A percentile compares a stretch with the other conserved stretches of the same genome.
phyloP scores from a whole-genome alignment of 495 filamentous ascomycete genomes.

The Aspergillus homomorphus region DNA sequence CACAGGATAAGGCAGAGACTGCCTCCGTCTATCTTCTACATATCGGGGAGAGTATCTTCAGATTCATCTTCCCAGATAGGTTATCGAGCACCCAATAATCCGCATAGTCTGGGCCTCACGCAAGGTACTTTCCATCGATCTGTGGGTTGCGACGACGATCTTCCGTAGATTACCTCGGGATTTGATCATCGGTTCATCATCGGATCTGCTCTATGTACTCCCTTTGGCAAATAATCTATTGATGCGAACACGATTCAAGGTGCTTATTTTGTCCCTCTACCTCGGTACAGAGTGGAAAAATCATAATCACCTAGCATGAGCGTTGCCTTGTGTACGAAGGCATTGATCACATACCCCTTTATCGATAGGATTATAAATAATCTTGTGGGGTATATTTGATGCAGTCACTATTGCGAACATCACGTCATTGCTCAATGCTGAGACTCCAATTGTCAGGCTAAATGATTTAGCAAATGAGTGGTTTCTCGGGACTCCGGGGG shows the following conservation, averaged over 20 bases:
- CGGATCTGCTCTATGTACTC: background rate
- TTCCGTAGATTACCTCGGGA: slow-evolving; percentile 11
- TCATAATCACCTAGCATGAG: too few species aligned
- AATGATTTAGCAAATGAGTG: background rate
- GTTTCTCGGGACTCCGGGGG: background rate
- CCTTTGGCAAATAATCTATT: background rate
- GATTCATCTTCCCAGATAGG: background rate
- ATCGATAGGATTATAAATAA: too few species aligned
- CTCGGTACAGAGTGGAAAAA: background rate
- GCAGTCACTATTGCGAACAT: background rate
- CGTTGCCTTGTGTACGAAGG: background rate
- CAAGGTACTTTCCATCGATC: slow-evolving; percentile 3
- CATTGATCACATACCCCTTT: background rate
- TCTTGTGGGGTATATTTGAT: too few species aligned
- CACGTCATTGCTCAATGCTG: background rate
- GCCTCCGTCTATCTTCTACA: background rate
- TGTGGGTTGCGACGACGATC: slow-evolving; percentile 7
- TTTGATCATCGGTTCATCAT: slow-evolving; percentile 3
- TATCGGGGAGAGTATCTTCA: background rate
- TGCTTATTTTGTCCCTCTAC: background rate
- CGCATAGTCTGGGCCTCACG: slow-evolving; percentile 7
- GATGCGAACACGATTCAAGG: background rate
- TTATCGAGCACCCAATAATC: background rate
- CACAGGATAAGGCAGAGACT: background rate
- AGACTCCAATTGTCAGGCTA: background rate